phyloP scores from a whole-genome alignment of 352 stramenopile species.

The Phytophthora boehmeriae region DNA sequence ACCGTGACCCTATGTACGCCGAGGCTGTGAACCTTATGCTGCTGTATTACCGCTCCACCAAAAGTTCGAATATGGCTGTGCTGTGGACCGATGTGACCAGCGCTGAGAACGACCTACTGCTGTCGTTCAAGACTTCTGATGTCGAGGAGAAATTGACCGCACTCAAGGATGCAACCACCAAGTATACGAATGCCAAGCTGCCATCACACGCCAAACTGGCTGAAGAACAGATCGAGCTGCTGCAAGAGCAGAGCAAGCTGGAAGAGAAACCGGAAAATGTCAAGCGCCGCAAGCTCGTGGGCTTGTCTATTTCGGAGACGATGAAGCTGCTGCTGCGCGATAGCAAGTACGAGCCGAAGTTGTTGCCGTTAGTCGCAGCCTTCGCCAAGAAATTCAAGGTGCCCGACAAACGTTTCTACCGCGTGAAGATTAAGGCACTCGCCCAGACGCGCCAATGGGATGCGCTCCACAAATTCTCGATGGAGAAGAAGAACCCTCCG shows the following conservation, averaged over 20 bases:
- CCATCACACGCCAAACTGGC: constrained; percentile 67
- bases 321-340: constrained; percentile 82
- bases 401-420: constrained; percentile 91
- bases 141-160: constrained; percentile 70
- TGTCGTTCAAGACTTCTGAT: constrained; percentile 68
- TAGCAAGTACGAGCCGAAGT: constrained; percentile 84
- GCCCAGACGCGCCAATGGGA: constrained; percentile 89
- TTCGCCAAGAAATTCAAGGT: constrained; percentile 92
- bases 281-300: constrained; percentile 82
- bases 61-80: constrained; percentile 58
- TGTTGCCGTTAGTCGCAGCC: constrained; percentile 61
- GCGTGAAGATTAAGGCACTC: constrained; percentile 90
- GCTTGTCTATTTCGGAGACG: constrained; percentile 87
- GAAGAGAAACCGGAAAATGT: constrained; percentile 84
- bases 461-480: constrained; percentile 85
- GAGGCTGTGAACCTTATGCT: constrained; percentile 82
- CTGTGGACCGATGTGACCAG: constrained; percentile 72
- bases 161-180: constrained; percentile 68
- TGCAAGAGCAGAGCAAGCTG: constrained; percentile 86
- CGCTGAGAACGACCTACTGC: constrained; percentile 75
- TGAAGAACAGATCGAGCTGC: constrained; percentile 88
- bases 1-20: constrained; percentile 69
- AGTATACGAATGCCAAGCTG: constrained; percentile 75
- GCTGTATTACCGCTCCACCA: constrained; percentile 77
- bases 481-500: constrained; percentile 85